Evolutionary conservation across 306 rosid species (phyloP), one percentile per base, ranked within the genome.

Genomic region (Vicia faba): DNA sequence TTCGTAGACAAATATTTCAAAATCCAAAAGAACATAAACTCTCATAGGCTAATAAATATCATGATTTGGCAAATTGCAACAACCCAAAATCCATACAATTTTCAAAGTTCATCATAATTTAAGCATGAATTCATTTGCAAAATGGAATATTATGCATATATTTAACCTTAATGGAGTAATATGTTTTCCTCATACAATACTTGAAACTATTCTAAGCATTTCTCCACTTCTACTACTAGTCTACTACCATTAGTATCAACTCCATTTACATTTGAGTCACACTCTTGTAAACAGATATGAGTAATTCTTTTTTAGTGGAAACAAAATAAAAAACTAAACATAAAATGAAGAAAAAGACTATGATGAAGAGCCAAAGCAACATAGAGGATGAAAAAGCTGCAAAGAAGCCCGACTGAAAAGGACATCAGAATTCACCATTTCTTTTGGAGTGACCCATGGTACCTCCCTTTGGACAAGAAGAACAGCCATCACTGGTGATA

Each of bases 341-440:
- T 20, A n/a, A n/a, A n/a, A n/a, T n/a, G n/a, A n/a, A n/a, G n/a
- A n/a, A n/a, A n/a, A n/a, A n/a, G n/a, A n/a, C n/a, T n/a, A n/a
- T n/a, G n/a, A n/a, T n/a, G n/a, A n/a, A n/a, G n/a, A n/a, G n/a
- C n/a, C n/a, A n/a, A n/a, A n/a, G n/a, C n/a, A n/a, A n/a, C n/a
- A n/a, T n/a, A n/a, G n/a, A n/a, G n/a, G n/a, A n/a, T n/a, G n/a
- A n/a, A n/a, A n/a, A n/a, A n/a, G n/a, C n/a, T n/a, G n/a, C n/a
- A n/a, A 23, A 70, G 83, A 79, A 63, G 23, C 61, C 60, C 83
- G 75, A 29, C n/a, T 80, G 75, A 83, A 20, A 77, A 74, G 26
- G 69, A 72, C 79, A 49, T 84, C 75, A 58, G 83, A 2, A 25
- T 25, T 25, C 28, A 25, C 2, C 70, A 25, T 65, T 70, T 64